Evolutionary conservation across 2,329 filamentous ascomycete genomes (phyloP).

Genomic region (Colletotrichum noveboracense): DNA sequence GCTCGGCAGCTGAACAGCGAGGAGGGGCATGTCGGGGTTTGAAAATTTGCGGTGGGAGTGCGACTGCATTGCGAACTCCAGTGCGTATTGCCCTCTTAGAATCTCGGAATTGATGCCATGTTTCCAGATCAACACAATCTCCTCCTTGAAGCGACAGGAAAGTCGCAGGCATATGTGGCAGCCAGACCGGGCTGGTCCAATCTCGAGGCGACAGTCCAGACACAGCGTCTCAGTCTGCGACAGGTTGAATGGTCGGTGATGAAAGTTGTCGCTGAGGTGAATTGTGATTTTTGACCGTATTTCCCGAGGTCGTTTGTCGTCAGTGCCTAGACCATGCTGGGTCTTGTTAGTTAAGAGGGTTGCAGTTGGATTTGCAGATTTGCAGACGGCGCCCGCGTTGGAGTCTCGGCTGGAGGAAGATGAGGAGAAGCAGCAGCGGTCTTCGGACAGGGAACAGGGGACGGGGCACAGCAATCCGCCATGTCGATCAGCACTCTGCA

Average conservation of each 20-base stretch:
- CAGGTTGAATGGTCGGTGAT: neutral
- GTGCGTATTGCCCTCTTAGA: neutral
- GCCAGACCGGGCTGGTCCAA: neutral
- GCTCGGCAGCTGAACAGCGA: neutral
- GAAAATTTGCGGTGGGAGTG: neutral
- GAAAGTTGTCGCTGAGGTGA: neutral
- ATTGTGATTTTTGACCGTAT: neutral
- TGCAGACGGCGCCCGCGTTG: neutral
- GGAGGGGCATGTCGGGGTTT: neutral
- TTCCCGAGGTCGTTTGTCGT: neutral
- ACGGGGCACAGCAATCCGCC: neutral
- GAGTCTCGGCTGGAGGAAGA: neutral
- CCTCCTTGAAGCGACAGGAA: neutral
- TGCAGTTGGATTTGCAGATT: neutral
- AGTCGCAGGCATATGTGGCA: neutral
- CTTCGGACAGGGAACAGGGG: conserved; percentile 1
- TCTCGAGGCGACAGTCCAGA: neutral
- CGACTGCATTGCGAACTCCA: neutral
- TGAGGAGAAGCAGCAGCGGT: neutral
- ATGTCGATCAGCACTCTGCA: neutral
- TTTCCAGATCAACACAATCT: neutral
- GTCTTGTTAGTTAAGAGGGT: neutral
- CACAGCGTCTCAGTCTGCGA: neutral
- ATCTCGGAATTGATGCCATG: neutral
- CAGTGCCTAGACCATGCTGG: neutral